phyloP scores from a whole-genome alignment of 495 filamentous ascomycete genomes.

The Neurospora sp. region DNA sequence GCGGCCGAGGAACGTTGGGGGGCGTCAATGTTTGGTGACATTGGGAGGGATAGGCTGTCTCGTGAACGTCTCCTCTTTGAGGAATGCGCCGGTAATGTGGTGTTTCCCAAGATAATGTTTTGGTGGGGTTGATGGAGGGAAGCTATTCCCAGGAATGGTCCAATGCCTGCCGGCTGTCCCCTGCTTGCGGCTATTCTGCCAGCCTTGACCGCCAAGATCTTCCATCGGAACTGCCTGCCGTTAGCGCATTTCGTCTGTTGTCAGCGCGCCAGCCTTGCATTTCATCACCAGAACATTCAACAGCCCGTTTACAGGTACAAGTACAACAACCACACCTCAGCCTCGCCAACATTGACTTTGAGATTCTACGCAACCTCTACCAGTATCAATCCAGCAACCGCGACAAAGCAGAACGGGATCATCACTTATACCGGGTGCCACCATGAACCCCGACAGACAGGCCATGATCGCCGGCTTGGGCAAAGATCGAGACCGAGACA shows the following conservation, averaged over 20 bases:
- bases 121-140: background rate
- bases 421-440: background rate
- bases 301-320: background rate
- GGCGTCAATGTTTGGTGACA: background rate
- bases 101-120: background rate
- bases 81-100: background rate
- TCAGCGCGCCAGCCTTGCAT: background rate
- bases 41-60: background rate
- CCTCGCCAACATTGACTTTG: background rate
- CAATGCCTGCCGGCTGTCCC: background rate
- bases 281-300: background rate
- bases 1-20: background rate
- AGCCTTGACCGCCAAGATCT: background rate
- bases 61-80: background rate
- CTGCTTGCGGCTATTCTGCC: background rate
- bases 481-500: slow-evolving; percentile 6
- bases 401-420: background rate
- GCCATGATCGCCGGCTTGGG: slow-evolving; percentile 38
- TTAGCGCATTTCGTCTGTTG: background rate
- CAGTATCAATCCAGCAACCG: background rate
- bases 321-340: background rate
- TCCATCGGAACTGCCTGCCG: background rate
- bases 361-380: background rate
- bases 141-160: background rate
- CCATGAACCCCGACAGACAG: slow-evolving; percentile 36